A percentile compares a stretch with the other conserved stretches of the same genome.
Evolutionary conservation across 805 yeast genomes (phyloP).

Genomic region (Candida coleopterorum): DNA sequence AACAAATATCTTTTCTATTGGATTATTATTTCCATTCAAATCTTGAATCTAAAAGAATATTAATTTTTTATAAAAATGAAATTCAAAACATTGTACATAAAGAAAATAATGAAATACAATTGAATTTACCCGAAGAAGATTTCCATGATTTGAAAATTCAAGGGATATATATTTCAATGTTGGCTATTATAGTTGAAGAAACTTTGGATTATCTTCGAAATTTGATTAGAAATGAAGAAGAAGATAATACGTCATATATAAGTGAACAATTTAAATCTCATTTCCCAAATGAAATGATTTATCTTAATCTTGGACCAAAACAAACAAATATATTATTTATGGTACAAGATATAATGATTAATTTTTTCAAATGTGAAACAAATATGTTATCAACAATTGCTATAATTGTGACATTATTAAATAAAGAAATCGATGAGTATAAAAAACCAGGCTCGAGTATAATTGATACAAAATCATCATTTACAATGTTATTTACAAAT

Average conservation of each 20-base stretch:
- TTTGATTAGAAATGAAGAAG: slow-evolving; percentile 3
- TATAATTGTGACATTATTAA: slow-evolving; percentile 19
- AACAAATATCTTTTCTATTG: slow-evolving; percentile 25
- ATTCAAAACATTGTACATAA: slow-evolving; percentile 16
- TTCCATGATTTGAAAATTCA: slow-evolving; percentile 15
- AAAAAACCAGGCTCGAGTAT: slow-evolving; percentile 13
- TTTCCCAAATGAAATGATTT: slow-evolving; percentile 22
- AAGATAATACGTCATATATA: slow-evolving; percentile 9
- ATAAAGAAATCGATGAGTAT: slow-evolving; percentile 17
- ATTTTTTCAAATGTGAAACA: background rate
- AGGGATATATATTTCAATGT: slow-evolving; percentile 26
- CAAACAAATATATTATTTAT: slow-evolving; percentile 9
- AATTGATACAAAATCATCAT: slow-evolving; percentile 13
- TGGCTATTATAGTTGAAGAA: slow-evolving; percentile 29
- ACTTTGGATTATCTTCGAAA: slow-evolving; percentile 15
- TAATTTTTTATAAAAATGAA: slow-evolving; percentile 21
- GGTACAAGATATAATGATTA: slow-evolving; percentile 12
- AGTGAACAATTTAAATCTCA: slow-evolving; percentile 13
- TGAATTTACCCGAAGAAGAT: slow-evolving; percentile 2
- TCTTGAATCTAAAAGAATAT: slow-evolving; percentile 19
- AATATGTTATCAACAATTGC: slow-evolving; percentile 10
- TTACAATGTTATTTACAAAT: slow-evolving; percentile 13
- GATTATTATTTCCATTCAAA: slow-evolving; percentile 20
- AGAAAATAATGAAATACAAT: slow-evolving; percentile 11
- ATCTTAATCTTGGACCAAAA: slow-evolving; percentile 13